phyloP scores from a whole-genome alignment of 2,329 filamentous ascomycete genomes.

The Fusarium newnesense region DNA sequence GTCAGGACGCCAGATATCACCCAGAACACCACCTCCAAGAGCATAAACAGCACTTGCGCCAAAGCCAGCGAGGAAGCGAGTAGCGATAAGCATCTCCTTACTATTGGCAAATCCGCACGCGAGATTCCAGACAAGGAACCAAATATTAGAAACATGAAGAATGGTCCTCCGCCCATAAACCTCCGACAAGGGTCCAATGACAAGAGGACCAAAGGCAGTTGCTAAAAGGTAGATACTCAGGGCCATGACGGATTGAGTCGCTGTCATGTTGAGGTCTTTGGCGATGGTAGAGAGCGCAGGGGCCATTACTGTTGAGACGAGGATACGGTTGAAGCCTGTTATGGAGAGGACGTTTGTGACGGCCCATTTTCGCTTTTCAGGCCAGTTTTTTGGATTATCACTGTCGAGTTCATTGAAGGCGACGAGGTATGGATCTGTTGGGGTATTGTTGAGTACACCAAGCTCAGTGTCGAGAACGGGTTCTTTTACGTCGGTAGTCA shows the following conservation, averaged over 20 bases:
- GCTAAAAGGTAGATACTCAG: conserved; percentile 57
- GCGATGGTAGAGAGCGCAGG: conserved; percentile 61
- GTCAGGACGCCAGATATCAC: conserved; percentile 58
- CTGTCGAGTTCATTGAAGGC: conserved; percentile 46
- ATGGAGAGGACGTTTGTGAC: conserved; percentile 60
- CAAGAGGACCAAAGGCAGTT: conserved; percentile 55
- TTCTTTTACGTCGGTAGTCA: conserved; percentile 4
- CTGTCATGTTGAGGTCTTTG: conserved; percentile 61
- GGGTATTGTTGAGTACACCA: background rate
- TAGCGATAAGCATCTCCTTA: conserved; percentile 54
- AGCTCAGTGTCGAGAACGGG: background rate
- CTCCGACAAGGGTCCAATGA: conserved; percentile 59
- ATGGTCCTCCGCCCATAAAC: conserved; percentile 57
- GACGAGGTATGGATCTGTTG: conserved; percentile 40
- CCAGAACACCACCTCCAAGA: conserved; percentile 58
- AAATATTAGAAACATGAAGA: conserved; percentile 56
- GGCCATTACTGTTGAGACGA: conserved; percentile 64
- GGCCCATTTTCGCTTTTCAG: conserved; percentile 56
- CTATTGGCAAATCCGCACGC: conserved; percentile 55
- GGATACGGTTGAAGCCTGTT: conserved; percentile 62
- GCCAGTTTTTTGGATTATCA: conserved; percentile 55
- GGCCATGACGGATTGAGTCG: conserved; percentile 58
- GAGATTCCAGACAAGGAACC: conserved; percentile 63
- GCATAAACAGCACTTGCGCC: conserved; percentile 59
- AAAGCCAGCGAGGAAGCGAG: conserved; percentile 59